phyloP scores from a whole-genome alignment of 129 eudicot species.

The Heracleum sosnowskyi region DNA sequence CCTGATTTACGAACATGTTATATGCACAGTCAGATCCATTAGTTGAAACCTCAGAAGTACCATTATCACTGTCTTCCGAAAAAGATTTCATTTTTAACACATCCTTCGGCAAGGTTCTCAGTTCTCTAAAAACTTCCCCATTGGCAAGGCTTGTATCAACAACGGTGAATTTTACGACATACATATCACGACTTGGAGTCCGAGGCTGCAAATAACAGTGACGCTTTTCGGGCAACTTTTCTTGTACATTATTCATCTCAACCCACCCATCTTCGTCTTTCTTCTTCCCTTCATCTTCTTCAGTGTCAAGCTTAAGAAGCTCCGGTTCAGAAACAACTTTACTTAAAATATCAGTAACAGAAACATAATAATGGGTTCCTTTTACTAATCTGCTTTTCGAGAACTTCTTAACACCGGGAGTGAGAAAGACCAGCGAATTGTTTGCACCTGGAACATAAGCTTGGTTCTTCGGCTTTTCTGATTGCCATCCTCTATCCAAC shows the following conservation, averaged over 20 bases:
- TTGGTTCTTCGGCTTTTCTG: constrained; percentile 49
- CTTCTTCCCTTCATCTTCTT: constrained; percentile 18
- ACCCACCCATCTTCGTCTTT: constrained; percentile 15
- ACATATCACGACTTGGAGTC: constrained; percentile 24
- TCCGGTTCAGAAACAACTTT: constrained; percentile 51
- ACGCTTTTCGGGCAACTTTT: constrained; percentile 28
- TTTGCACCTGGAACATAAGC: constrained; percentile 33
- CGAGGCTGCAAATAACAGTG: constrained; percentile 65
- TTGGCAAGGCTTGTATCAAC: constrained; percentile 61
- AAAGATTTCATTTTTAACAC: constrained; percentile 13
- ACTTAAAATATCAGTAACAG: constrained; percentile 41
- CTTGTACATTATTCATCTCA: constrained; percentile 13
- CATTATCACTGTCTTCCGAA: constrained; percentile 25
- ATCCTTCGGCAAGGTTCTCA: constrained; percentile 33
- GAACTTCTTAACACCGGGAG: constrained; percentile 49
- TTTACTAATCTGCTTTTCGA: constrained; percentile 42
- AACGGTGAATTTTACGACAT: constrained; percentile 37
- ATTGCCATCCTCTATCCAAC: constrained; percentile 80
- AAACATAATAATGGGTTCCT: constrained; percentile 60
- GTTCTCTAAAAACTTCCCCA: constrained; percentile 32
- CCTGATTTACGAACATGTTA: constrained; percentile 20
- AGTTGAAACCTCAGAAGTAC: constrained; percentile 30
- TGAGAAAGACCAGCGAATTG: constrained; percentile 39
- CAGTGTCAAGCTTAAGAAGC: constrained; percentile 44
- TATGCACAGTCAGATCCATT: constrained; percentile 37